Conservation (phyloP, 2,329 filamentous ascomycete genomes). For the Fusarium sp. region DNA sequence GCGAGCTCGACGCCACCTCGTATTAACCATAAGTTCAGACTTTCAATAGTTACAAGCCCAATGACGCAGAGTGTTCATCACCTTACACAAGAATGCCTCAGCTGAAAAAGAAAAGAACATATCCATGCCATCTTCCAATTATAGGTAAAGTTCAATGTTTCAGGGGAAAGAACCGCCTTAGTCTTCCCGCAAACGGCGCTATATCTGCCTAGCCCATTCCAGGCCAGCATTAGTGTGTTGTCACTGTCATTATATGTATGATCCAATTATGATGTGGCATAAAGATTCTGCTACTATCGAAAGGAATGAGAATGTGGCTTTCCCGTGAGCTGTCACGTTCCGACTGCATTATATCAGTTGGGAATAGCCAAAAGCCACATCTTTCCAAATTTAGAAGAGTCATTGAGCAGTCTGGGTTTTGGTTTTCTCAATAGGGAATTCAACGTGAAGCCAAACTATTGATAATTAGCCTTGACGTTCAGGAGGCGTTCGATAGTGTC, state of each 20-base stretch:
- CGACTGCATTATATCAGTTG: not conserved
- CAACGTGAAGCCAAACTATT: not conserved
- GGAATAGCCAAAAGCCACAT: not conserved
- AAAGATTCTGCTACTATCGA: not conserved
- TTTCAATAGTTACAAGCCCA: slow-evolving; percentile 1
- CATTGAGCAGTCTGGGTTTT: fast-evolving
- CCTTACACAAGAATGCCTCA: not conserved
- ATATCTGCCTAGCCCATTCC: not conserved
- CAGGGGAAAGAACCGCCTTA: not conserved
- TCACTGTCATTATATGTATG: not conserved
- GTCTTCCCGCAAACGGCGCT: slow-evolving; percentile 1
- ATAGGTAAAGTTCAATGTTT: not conserved
- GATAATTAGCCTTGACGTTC: not conserved
- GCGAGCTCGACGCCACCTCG: slow-evolving; percentile 32
- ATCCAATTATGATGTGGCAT: not conserved
- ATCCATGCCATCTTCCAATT: not conserved
- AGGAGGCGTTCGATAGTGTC: not conserved
- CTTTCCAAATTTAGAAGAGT: not conserved
- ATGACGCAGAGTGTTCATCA: slow-evolving; percentile 15
- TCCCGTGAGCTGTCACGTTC: not conserved
- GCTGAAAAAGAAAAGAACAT: not conserved
- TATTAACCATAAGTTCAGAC: slow-evolving; percentile 9
- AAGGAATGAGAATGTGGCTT: not conserved
- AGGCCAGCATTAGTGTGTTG: not conserved
- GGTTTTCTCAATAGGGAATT: not conserved